phyloP scores from a whole-genome alignment of 1,139 yeast species.

The Diutina catenulata region DNA sequence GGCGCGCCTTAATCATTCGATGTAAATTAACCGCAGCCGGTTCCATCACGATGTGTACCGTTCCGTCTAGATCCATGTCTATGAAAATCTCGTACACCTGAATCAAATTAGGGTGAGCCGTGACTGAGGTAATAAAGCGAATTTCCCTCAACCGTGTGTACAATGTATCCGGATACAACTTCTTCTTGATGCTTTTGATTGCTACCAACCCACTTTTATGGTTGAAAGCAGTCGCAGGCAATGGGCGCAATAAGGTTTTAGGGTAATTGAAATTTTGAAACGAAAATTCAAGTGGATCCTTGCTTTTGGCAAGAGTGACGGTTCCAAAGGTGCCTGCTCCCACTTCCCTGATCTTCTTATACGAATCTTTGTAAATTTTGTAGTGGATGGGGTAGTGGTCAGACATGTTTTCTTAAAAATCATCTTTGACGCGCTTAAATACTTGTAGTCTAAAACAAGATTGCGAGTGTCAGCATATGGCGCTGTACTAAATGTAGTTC shows the following conservation, averaged over 20 bases:
- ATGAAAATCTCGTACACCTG: not conserved
- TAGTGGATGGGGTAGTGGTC: too few species aligned
- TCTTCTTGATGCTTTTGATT: not conserved
- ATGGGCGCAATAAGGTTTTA: not conserved
- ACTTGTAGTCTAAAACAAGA: too few species aligned
- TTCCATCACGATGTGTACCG: not conserved
- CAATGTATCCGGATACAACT: too few species aligned
- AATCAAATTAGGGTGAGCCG: not conserved
- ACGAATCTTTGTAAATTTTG: too few species aligned
- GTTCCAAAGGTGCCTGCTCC: not conserved
- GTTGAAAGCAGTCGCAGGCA: not conserved
- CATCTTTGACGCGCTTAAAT: too few species aligned
- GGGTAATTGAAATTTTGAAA: not conserved
- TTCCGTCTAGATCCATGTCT: not conserved
- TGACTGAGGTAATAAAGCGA: not conserved
- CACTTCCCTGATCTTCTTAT: not conserved
- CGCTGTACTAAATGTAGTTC: too few species aligned
- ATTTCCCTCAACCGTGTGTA: not conserved
- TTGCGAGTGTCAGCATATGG: too few species aligned
- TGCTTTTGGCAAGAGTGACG: not conserved
- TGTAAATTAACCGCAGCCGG: not conserved
- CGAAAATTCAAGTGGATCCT: not conserved
- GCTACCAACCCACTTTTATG: not conserved
- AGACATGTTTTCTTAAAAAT: too few species aligned
- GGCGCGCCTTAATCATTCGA: not conserved